Percentiles rank a stretch among this genome's conserved stretches.
Conservation (phyloP, 345 rosid genomes). For the Xanthoceras sorbifolium region DNA sequence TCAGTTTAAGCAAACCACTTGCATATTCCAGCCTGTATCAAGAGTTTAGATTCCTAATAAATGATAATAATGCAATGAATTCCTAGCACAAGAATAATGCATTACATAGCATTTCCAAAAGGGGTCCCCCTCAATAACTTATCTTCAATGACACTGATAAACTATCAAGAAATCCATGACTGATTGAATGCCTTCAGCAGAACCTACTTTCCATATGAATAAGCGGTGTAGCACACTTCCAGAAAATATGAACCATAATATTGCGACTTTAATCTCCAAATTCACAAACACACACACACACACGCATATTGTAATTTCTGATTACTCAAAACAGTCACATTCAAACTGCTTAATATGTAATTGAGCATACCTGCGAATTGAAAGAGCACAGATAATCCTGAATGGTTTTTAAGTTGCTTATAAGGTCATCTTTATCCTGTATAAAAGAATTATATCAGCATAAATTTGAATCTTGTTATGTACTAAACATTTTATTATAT, state of each 20-base stretch:
- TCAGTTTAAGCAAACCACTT: neutral
- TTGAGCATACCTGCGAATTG: conserved; percentile 61
- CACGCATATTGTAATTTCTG: neutral
- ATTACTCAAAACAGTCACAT: neutral
- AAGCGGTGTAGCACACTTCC: neutral
- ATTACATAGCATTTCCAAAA: neutral
- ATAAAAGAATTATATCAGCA: conserved; percentile 9
- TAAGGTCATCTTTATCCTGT: conserved; percentile 78
- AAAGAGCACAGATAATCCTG: conserved; percentile 92
- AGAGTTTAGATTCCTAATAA: neutral
- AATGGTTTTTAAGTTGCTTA: conserved; percentile 75
- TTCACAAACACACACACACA: too few relatives aligned
- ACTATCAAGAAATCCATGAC: neutral
- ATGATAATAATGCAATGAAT: neutral
- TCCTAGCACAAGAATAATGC: neutral
- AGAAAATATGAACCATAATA: neutral
- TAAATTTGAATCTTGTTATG: neutral
- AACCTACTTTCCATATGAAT: neutral
- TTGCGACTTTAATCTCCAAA: neutral
- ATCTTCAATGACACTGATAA: neutral
- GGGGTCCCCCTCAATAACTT: neutral
- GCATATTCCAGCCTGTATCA: neutral
- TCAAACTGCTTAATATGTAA: conserved; percentile 6
- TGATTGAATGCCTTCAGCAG: neutral
- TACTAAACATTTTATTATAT: too few relatives aligned